Percentiles rank a stretch among this genome's conserved stretches.
phyloP scores from a whole-genome alignment of 192 early-diverging fungal genomes.

The Lobosporangium transversale region DNA sequence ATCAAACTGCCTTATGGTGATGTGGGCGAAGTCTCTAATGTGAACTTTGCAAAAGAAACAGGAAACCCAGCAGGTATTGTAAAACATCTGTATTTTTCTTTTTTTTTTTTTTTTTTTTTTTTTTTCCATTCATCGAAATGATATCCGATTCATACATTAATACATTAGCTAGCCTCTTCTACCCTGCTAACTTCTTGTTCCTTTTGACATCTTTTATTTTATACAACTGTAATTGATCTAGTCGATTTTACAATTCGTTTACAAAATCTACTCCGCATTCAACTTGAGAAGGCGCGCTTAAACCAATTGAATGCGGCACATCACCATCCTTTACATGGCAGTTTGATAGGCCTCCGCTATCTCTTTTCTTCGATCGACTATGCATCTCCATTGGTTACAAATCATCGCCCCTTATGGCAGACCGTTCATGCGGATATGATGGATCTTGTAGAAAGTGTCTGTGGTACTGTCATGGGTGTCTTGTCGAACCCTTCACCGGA shows the following conservation, averaged over 20 bases:
- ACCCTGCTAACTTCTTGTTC: too few species aligned
- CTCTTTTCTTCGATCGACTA: constrained; percentile 72
- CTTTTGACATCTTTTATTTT: too few species aligned
- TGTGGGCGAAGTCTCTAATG: constrained; percentile 10
- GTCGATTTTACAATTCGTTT: constrained; percentile 64
- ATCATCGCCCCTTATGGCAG: constrained; percentile 60
- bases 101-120: neutral
- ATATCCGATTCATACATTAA: too few species aligned
- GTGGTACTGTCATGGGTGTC: constrained; percentile 71
- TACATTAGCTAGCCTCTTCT: too few species aligned
- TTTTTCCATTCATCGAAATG: neutral
- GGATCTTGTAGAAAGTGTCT: constrained; percentile 62
- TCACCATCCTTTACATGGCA: constrained; percentile 66
- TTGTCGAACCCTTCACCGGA: constrained; percentile 86
- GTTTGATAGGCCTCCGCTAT: constrained; percentile 64
- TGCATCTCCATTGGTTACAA: constrained; percentile 51
- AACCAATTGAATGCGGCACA: constrained; percentile 65
- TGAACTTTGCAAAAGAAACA: constrained; percentile 16
- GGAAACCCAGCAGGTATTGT: constrained; percentile 35
- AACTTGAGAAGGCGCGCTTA: constrained; percentile 57
- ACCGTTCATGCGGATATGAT: constrained; percentile 58
- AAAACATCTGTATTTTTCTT: neutral
- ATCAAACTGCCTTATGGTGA: constrained; percentile 38
- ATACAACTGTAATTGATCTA: too few species aligned
- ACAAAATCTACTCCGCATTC: constrained; percentile 58